phyloP scores from a whole-genome alignment of 2,329 filamentous ascomycete species.

The Macrophomina pseudophaseolina region DNA sequence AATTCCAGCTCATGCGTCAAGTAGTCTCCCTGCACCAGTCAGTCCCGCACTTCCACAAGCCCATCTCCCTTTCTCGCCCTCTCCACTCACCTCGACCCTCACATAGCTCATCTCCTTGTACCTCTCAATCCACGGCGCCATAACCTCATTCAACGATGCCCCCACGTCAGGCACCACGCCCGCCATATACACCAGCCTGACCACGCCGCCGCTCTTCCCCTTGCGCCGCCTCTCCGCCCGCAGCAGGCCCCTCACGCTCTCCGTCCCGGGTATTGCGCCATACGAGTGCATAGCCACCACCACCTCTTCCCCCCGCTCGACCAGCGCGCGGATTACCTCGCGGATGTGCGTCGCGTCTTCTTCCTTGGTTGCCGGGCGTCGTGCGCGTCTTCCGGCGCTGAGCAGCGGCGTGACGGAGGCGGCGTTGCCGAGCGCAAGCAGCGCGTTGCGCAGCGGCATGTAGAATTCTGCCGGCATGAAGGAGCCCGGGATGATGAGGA shows the following conservation, averaged over 20 bases:
- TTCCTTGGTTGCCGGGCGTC: slow-evolving; percentile 31
- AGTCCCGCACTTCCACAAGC: background rate
- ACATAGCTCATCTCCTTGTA: background rate
- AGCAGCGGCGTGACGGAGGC: slow-evolving; percentile 29
- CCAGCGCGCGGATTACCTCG: slow-evolving; percentile 31
- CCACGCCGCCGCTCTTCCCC: slow-evolving; percentile 41
- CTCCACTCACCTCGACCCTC: slow-evolving; percentile 1
- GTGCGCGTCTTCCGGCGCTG: slow-evolving; percentile 26
- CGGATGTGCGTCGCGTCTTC: slow-evolving; percentile 41
- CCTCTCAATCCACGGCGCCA: background rate
- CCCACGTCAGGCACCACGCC: background rate
- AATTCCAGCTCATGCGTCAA: slow-evolving; percentile 25
- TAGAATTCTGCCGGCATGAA: slow-evolving; percentile 32
- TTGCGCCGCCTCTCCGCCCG: slow-evolving; percentile 34
- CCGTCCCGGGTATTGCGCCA: slow-evolving; percentile 39
- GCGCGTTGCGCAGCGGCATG: slow-evolving; percentile 27
- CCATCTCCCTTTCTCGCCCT: no score
- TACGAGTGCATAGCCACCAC: slow-evolving; percentile 44
- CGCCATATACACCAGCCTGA: slow-evolving; percentile 36
- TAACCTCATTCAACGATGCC: background rate
- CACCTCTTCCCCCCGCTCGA: slow-evolving; percentile 41
- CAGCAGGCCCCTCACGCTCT: slow-evolving; percentile 37
- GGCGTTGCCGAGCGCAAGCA: slow-evolving; percentile 30
- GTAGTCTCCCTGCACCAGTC: background rate
- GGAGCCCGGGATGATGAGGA: slow-evolving; percentile 37